These are phyloP conservation scores for Crassisporium funariophilum DNA, from an alignment of 768 basidiomycete species.

Conservation along the genomic window DNA sequence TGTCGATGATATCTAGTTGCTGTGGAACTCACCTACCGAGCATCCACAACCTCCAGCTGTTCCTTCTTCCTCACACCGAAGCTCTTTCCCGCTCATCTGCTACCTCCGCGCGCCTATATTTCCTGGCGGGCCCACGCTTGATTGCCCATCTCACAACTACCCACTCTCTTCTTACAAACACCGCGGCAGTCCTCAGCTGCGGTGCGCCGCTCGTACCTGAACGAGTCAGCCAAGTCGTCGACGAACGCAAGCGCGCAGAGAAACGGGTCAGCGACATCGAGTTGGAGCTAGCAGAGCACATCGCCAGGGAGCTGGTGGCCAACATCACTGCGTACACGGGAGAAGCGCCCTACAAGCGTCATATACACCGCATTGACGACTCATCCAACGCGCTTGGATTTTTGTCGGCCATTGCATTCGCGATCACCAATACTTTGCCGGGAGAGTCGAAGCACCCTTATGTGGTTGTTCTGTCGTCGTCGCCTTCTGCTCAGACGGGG, in stretches of 20 bases:
- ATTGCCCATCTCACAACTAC: conserved; percentile 60
- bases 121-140: conserved; percentile 80
- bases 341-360: conserved; percentile 40
- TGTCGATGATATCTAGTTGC: no score
- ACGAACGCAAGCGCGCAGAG: conserved; percentile 65
- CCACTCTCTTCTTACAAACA: conserved; percentile 54
- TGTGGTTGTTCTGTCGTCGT: conserved; percentile 60
- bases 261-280: conserved; percentile 74
- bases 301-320: conserved; percentile 43
- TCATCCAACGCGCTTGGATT: conserved; percentile 58
- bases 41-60: conserved; percentile 71
- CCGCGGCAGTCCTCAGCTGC: conserved; percentile 67
- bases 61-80: conserved; percentile 72
- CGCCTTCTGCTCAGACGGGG: conserved; percentile 55
- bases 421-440: conserved; percentile 36
- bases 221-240: conserved; percentile 65
- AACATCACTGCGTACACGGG: conserved; percentile 22
- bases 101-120: conserved; percentile 74
- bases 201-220: conserved; percentile 67
- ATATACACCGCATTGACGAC: conserved; percentile 65
- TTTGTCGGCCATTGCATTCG: conserved; percentile 56
- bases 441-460: conserved; percentile 31
- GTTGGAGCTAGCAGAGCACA: conserved; percentile 54
- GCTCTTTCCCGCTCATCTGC: conserved; percentile 60
- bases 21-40: conserved; percentile 85